Evolutionary conservation across 192 early-diverging fungal species (phyloP), one percentile per base, ranked within the genome.

Genomic region (Linnemannia zychae): DNA sequence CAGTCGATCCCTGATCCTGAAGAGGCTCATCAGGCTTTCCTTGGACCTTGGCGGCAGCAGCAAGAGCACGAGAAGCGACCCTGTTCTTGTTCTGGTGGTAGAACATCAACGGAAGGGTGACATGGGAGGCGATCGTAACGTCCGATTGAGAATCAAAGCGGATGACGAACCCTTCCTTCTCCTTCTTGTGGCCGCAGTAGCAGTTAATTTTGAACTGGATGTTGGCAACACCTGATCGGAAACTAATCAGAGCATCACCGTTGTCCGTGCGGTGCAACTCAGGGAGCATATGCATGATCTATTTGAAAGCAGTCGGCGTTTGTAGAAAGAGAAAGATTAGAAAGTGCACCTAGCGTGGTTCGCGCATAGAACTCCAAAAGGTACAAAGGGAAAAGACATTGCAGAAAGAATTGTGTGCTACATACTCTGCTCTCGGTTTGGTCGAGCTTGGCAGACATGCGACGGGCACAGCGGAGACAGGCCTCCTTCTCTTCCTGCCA

Each of bases 171-270:
- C 83, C 83, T 11, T 85, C 83, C 70, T 85, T 85, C 48, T 85
- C 83, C 78, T 79, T 85, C 72, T 85, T 79, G 74, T 85, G 83
- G 13, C 83, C 83, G 60, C 83, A 85, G 60, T 85, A 85, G 65
- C 83, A 85, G 18, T 85, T 85, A 65, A 85, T 85, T 65, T 85
- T 85, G 70, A 85, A 85, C 70, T 85, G 83, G 38, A 85, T 79
- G 65, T 85, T 85, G 53, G 83, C 83, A 47, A 85, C 83, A 17
- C 83, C 83, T 3, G 76, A 78, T 5, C 83, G 33, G 47, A 85
- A 85, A 65, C 83, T 85, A 60, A 85, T 79, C 57, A 85, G 36
- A 6, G 77, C 67, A 34, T 85, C 77, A 40, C 83, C 83, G 38
- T 75, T 74, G 38, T 85, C 83, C 13, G 83, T 79, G 63, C 83